These are phyloP conservation scores for Exophiala dermatitidis DNA, from an alignment of 2,329 filamentous ascomycete genomes.

Conservation along the genomic window DNA sequence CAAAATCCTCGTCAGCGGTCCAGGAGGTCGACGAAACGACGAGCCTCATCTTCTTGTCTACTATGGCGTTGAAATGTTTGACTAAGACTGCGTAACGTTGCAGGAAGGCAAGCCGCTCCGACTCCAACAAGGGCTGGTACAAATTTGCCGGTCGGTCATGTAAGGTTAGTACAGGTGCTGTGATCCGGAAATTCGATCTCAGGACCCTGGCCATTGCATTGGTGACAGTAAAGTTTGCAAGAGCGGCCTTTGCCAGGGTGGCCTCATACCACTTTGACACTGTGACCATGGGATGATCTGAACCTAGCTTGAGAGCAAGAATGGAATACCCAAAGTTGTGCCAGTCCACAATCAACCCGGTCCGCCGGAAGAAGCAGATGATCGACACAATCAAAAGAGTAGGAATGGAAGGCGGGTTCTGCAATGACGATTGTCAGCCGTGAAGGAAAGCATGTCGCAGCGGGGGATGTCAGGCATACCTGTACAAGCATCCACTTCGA, in stretches of 20 bases:
- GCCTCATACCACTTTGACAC: constrained; percentile 73
- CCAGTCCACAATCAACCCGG: constrained; percentile 86
- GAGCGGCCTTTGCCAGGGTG: constrained; percentile 59
- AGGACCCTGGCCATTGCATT: constrained; percentile 77
- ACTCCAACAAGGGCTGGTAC: constrained; percentile 61
- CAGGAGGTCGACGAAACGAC: constrained; percentile 92
- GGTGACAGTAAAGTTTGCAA: constrained; percentile 79
- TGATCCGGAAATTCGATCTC: constrained; percentile 57
- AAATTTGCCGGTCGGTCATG: constrained; percentile 80
- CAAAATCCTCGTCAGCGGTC: constrained; percentile 96
- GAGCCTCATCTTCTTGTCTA: constrained; percentile 55
- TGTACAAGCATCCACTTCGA: constrained; percentile 80
- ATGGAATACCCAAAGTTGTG: constrained; percentile 98
- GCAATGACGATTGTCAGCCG: constrained; percentile 21
- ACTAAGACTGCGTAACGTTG: constrained; percentile 57
- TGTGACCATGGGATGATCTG: constrained; percentile 64
- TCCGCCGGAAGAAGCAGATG: constrained; percentile 68
- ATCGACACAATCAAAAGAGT: constrained; percentile 70
- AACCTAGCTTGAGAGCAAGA: constrained; percentile 59
- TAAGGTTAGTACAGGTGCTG: constrained; percentile 60
- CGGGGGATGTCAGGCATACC: constrained; percentile 36
- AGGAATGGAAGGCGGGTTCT: constrained; percentile 94
- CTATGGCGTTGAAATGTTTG: constrained; percentile 52
- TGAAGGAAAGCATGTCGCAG: constrained; percentile 10
- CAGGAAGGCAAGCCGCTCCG: constrained; percentile 54